phyloP scores from a whole-genome alignment of 129 eudicot species.

The Helianthus tuberosus region DNA sequence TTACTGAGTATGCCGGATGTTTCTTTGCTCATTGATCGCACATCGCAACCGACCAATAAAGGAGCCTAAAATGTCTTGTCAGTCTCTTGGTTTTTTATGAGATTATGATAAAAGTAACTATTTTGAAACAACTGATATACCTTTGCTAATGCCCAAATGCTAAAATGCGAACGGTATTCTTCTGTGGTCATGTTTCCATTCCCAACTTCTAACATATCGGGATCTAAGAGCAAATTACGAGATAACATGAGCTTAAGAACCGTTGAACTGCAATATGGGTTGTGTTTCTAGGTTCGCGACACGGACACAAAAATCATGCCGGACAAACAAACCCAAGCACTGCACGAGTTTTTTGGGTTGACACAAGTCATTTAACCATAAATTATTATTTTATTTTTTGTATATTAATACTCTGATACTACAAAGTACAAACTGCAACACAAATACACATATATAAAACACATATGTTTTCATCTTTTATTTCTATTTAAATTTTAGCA shows the following conservation, averaged over 20 bases:
- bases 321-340: not conserved
- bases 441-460: not conserved
- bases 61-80: constrained; percentile 60
- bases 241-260: not conserved
- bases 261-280: not conserved
- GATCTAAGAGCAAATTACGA: constrained; percentile 50
- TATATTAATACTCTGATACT: not conserved
- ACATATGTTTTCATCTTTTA: no score
- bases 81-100: not conserved
- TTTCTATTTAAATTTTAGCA: no score
- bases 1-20: constrained; percentile 63
- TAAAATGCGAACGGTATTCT: constrained; percentile 95
- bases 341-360: not conserved
- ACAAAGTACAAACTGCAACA: not conserved
- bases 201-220: constrained; percentile 97
- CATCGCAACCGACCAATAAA: constrained; percentile 82
- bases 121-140: constrained; percentile 29
- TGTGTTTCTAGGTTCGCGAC: not conserved
- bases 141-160: constrained; percentile 95
- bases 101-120: not conserved
- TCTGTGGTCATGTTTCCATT: constrained; percentile 83
- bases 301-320: not conserved
- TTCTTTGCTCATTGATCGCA: constrained; percentile 63
- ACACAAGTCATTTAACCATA: not conserved
- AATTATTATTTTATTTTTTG: not conserved